A percentile compares a stretch with the other conserved stretches of the same genome.
phyloP scores from a whole-genome alignment of 257 asterid species.

The Solanum tarijense region DNA sequence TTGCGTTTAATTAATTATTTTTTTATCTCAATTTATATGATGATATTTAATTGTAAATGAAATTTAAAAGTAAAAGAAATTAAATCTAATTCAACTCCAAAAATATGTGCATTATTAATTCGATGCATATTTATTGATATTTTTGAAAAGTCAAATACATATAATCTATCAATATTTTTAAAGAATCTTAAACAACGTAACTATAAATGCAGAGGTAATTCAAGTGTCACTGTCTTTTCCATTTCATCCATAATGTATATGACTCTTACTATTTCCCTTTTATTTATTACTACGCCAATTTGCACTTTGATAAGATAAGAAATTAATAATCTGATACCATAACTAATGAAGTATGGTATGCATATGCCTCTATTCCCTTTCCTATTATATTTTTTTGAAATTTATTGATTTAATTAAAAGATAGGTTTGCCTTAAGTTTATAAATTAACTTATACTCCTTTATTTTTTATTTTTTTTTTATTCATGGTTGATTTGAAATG shows the following conservation, averaged over 20 bases:
- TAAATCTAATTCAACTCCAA: neutral
- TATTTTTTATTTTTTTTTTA: neutral
- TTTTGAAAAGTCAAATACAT: neutral
- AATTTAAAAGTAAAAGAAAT: neutral
- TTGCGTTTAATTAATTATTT: neutral
- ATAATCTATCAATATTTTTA: neutral
- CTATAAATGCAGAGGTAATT: neutral
- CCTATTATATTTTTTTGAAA: neutral
- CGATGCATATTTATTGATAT: neutral
- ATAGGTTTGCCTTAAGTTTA: neutral
- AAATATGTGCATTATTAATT: neutral
- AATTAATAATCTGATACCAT: neutral
- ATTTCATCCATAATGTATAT: neutral
- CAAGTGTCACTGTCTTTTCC: neutral
- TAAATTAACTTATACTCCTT: neutral
- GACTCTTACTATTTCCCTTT: neutral
- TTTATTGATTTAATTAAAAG: neutral
- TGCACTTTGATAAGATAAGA: constrained; percentile 7
- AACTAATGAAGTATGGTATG: neutral
- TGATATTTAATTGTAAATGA: neutral
- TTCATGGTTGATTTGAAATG: neutral
- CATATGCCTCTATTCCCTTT: neutral
- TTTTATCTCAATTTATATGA: neutral
- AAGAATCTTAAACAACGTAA: neutral
- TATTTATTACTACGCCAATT: constrained; percentile 1